Conservation (phyloP, 345 rosid species). For the Pugionium cornutum region DNA sequence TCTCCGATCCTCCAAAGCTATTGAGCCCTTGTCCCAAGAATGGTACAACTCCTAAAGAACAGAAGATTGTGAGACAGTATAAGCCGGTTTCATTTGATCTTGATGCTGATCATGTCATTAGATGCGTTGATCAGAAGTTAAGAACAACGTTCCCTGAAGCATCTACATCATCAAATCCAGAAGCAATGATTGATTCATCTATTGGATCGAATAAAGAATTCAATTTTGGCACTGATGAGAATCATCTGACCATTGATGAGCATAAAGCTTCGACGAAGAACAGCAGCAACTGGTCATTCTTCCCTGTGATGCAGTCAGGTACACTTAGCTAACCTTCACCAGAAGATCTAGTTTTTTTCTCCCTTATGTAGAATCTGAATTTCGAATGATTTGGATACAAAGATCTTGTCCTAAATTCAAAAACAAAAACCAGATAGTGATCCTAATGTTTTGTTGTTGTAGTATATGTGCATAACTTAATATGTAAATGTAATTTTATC, state of each 20-base stretch:
- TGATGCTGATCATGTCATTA: slow-evolving; percentile 49
- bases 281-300: slow-evolving; percentile 63
- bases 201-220: slow-evolving; percentile 67
- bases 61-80: slow-evolving; percentile 36
- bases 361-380: slow-evolving; percentile 15
- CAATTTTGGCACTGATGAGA: slow-evolving; percentile 62
- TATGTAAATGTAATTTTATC: slow-evolving; percentile 9
- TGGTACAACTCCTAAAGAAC: slow-evolving; percentile 54
- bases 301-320: slow-evolving; percentile 72
- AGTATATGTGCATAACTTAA: not conserved
- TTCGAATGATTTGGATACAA: slow-evolving; percentile 19
- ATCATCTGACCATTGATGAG: slow-evolving; percentile 51
- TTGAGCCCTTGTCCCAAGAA: slow-evolving; percentile 60
- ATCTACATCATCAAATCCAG: slow-evolving; percentile 34
- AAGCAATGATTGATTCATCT: slow-evolving; percentile 45
- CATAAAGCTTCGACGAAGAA: slow-evolving; percentile 41
- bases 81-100: slow-evolving; percentile 65
- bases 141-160: slow-evolving; percentile 46
- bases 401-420: slow-evolving; percentile 22
- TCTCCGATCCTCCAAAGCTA: slow-evolving; percentile 66
- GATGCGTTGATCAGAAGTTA: slow-evolving; percentile 51
- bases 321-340: slow-evolving; percentile 49
- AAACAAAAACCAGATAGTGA: slow-evolving; percentile 8
- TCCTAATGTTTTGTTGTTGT: slow-evolving; percentile 21
- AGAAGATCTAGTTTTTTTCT: not conserved